Evolutionary conservation across 306 rosid species (phyloP), one percentile per base, ranked within the genome.

Genomic region (Prunus mume): DNA sequence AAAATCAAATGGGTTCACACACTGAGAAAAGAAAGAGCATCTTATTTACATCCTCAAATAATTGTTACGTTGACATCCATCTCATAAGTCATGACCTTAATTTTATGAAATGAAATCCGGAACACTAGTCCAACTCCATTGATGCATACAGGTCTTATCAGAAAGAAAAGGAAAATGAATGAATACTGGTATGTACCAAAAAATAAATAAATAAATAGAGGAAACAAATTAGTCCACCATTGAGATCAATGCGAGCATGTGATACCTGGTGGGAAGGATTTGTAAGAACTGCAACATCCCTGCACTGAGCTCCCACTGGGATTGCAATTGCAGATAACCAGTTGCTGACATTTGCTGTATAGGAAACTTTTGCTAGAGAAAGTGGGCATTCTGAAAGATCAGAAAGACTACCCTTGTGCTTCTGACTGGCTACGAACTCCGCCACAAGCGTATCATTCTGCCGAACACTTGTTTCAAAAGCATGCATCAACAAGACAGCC

Each of bases 301-400:
- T 83, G 84, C 98, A 88, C 45, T 76, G 91, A 24, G 93, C 98
- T 71, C 98, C 99, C n/a, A 92, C 49, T 1, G 98, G 97, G 43
- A 87, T 81, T 25, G 86, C 88, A 78, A 75, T 72, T 17, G 90
- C 79, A 27, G 98, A 96, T 14, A 92, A 77, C 89, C 93, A 92
- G 73, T 92, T 87, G 69, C 83, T 72, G 28, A 86, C 77, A 74
- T 80, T 81, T 18, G 86, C 88, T 11, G 55, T 86, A 41, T 91
- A 91, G 45, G 81, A 58, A 50, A 91, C 88, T 80, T 92, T 96
- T 11, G 88, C 75, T 20, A 92, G 80, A 81, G 96, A 89, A 74
- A 91, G 98, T 34, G 90, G 70, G 76, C 78, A 78, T 58, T 88
- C 90, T 41, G 75, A 83, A 64, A 67, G 71, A 71, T 75, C 85